Base-by-base conservation (phyloP, 768 basidiomycete species). In the Boletus reticulatus region DNA sequence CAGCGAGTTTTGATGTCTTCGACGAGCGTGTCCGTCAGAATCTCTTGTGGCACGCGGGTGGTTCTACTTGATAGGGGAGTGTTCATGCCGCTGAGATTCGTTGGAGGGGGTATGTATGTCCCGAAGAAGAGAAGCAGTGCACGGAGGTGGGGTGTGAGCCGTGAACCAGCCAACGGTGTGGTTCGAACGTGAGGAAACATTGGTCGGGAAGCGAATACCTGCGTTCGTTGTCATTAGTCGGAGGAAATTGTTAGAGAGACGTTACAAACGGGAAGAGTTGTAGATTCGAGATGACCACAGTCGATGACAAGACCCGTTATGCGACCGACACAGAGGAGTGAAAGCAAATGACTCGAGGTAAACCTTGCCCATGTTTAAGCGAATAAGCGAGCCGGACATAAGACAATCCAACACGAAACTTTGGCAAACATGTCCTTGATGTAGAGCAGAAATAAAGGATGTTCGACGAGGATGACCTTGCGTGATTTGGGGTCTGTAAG, bases 281-380 rank as follows among this genome's bases (percentile, higher is more conserved):
- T 88, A 0, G 94, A 91, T 70, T 98, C 97, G 4, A 96, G 79
- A 68, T 96, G 87, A 1, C 97, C 97, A 61, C 87, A 88, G 66
- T 99, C 97, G 3, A 98, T 75, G 1, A 98, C 96, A 14, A 99
- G 82, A 7, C 96, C 97, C 2, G 94, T 95, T 61, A 94, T 89
- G 55, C 92, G 79, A 12, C 97, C 97, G 8, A 86, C 84, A 3
- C 94, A 86, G 57, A 97, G 78, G 14, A 98, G 76, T 4, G 94
- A 83, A 17, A 98, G 81, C 0, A 98, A 74, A 62, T 92, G 92
- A 52, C 92, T 88, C 16, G 92, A 88, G 1, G 91, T 89, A 72
- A 29, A 97, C 89, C 94, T 97, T 67, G 24, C 39, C 6, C 12
- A 22, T 29, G 8, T 43, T 46, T 48, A 12, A 14, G 27, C 53